A percentile compares a stretch with the other conserved stretches of the same genome.
Evolutionary conservation across 2,329 filamentous ascomycete genomes (phyloP).

Genomic region (Neospermospora avenae): DNA sequence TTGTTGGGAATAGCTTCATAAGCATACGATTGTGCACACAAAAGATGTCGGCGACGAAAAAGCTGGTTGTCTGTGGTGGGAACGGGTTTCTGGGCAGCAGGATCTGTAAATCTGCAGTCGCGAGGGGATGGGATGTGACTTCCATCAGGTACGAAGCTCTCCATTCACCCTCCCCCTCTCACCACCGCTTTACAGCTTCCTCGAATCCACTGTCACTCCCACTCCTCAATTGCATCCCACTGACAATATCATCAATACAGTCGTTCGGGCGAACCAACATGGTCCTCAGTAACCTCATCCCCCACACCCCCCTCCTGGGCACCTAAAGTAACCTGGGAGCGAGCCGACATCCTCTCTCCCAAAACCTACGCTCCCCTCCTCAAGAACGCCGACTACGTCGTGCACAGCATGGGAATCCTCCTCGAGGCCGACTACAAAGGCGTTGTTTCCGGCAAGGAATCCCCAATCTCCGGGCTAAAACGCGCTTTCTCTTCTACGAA

Average conservation of each 20-base stretch:
- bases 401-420: constrained; percentile 94
- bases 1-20: constrained; percentile 6
- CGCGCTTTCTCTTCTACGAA: constrained; percentile 72
- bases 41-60: constrained; percentile 53
- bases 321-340: constrained; percentile 78
- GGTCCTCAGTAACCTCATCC: constrained; percentile 71
- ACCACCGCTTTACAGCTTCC: not conserved
- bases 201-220: not conserved
- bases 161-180: not conserved
- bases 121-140: constrained; percentile 85
- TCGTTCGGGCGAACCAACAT: constrained; percentile 85
- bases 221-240: constrained; percentile 7
- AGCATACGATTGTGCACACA: constrained; percentile 6
- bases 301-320: constrained; percentile 74
- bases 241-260: constrained; percentile 42
- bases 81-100: constrained; percentile 86
- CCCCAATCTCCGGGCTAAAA: constrained; percentile 71
- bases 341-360: constrained; percentile 82
- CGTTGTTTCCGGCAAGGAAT: constrained; percentile 78
- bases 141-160: constrained; percentile 70
- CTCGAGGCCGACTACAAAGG: constrained; percentile 98
- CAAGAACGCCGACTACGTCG: constrained; percentile 74
- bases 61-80: constrained; percentile 86
- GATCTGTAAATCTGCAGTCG: constrained; percentile 87
- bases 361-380: constrained; percentile 75